phyloP scores from a whole-genome alignment of 2,329 filamentous ascomycete genomes.

The Aspergillus pseudotamarii region DNA sequence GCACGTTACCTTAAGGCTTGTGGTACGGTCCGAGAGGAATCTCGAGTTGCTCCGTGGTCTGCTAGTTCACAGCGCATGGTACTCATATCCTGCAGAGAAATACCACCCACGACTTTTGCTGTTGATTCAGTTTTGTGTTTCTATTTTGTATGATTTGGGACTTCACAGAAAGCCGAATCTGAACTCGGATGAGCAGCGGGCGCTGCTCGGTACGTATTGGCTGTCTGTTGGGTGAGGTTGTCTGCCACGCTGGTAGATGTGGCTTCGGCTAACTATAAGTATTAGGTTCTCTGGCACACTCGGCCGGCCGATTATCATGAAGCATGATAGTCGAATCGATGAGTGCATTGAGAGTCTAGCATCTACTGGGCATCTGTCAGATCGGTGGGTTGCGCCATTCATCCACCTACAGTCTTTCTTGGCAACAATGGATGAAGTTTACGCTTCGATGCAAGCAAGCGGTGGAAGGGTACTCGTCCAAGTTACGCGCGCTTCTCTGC shows the following conservation, averaged over 20 bases:
- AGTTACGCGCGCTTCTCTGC: background rate
- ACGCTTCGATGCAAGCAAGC: background rate
- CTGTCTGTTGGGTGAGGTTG: background rate
- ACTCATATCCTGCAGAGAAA: slow-evolving; percentile 27
- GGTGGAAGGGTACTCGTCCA: background rate
- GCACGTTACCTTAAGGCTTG: slow-evolving; percentile 4
- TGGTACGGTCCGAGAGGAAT: slow-evolving; percentile 26
- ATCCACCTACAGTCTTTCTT: background rate
- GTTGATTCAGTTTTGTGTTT: slow-evolving; percentile 25
- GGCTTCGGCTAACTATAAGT: background rate
- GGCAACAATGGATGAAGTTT: background rate
- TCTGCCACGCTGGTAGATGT: background rate
- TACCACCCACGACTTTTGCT: slow-evolving; percentile 26
- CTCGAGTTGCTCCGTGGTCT: slow-evolving; percentile 27
- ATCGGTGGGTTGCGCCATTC: background rate
- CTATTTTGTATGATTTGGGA: background rate
- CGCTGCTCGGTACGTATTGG: background rate
- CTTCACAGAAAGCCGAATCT: background rate
- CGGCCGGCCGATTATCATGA: background rate
- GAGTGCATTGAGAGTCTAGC: background rate
- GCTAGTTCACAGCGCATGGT: slow-evolving; percentile 26
- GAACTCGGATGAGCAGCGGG: background rate
- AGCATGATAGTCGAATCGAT: background rate
- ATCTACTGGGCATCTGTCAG: background rate
- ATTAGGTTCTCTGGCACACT: background rate